Evolutionary conservation across 2,329 filamentous ascomycete genomes (phyloP), one percentile per base, ranked within the genome.

Genomic region (Calonectria fujianensis): DNA sequence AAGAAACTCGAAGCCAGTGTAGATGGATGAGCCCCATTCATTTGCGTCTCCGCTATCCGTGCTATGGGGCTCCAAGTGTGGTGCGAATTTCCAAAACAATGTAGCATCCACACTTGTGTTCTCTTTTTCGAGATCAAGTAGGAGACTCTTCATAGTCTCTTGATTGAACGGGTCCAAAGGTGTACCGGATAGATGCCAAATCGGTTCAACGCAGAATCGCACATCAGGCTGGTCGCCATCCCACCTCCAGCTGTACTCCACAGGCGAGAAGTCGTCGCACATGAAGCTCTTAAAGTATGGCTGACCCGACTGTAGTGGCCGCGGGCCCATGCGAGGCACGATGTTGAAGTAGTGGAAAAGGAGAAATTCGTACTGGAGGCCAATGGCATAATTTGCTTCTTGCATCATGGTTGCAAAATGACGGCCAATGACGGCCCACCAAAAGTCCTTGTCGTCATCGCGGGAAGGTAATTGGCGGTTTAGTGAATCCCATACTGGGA

Each of bases 391-490:
- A 5, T 54, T 10, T 8, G 51, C 51, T 29, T 54, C 51, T 54
- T 54, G 51, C 51, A 54, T 54, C 51, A 54, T 54, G 14, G 14
- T 32, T 54, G 51, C 51, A 32, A 54, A 54, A 54, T 54, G 51
- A 32, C 51, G 51, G 7, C 51, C 51, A 54, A 54, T 54, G 5
- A 54, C 51, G 27, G 51, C 27, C 51, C 51, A 54, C 51, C 51
- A 54, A 18, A 54, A 54, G 51, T 54, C 51, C 9, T 54, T 32
- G 16, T 54, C 51, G 2, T 32, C 51, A 54, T 54, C 51, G 8
- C 51, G 51, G 9, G 14, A 32, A 54, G 51, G 51, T 11, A 54
- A 54, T 18, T 54, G 51, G 4, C 51, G 29, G 20, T 54, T 54
- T 27, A 54, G 13, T 20, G 51, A 54, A 27, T 54, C n/a, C 51